Base-by-base conservation (phyloP, 1,284 basidiomycete species). In the Apiotrichum montevideense region DNA sequence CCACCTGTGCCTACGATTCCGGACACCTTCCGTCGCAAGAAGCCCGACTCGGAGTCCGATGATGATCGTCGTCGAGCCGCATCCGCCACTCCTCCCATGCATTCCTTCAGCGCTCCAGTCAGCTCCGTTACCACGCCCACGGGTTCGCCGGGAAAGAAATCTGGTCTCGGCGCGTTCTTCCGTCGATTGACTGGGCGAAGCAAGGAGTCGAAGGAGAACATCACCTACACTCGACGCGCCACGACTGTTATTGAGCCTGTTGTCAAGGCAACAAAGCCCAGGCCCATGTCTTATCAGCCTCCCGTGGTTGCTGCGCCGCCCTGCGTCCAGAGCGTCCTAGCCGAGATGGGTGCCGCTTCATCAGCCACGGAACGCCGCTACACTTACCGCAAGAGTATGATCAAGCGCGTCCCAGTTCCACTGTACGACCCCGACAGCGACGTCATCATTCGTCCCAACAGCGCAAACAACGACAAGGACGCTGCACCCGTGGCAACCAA, bases 341-440 rank as follows among this genome's bases (percentile, higher is more conserved):
- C 55, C 34, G 60, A 62, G 43, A 56, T 62, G 55, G 50, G 43
- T 7, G 37, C 46, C 21, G 48, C 46, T 33, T 55, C 55, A 13
- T 40, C 44, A 9, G 39, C 35, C 10, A 41, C 56, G 2, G 44
- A 56, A 9, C 56, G 54, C 34, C 56, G 56, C 4, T 40, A 52
- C 3, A 51, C 54, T 6, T 6, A 39, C 35, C 55, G 58, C 35
- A 52, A 48, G 33, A 56, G 54, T 32, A 40, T 42, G 33, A 43
- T 55, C 47, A 40, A 35, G 35, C 47, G 58, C 4, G 54, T 55
- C 2, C 54, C 58, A 9, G 57, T 59, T 6, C 57, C 57, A 5
- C 8, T n/a, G 14, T 45, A 39, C 11, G 37, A 42, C 8, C 21
- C 39, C 2, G 54, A 59, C 47, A 42, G 37, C 7, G 42, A 51